phyloP scores from a whole-genome alignment of 495 filamentous ascomycete species.

The Annulohypoxylon nitens region DNA sequence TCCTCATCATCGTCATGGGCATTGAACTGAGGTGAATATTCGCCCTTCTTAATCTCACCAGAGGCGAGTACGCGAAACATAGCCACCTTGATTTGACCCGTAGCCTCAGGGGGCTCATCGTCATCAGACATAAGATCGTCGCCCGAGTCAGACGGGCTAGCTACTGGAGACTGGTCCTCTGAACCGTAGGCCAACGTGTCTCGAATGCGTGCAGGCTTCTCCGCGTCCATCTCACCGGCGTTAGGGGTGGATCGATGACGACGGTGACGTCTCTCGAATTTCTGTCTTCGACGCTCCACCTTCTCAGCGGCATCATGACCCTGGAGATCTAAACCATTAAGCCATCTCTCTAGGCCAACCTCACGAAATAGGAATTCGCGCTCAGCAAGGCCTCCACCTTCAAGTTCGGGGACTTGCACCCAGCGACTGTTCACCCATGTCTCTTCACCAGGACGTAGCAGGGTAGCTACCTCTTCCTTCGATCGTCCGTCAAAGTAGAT shows the following conservation, averaged over 20 bases:
- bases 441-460: constrained; percentile 92
- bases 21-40: constrained; percentile 98
- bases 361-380: constrained; percentile 98
- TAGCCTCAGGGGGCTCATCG: constrained; percentile 91
- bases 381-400: constrained; percentile 94
- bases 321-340: constrained; percentile 93
- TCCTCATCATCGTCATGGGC: constrained; percentile 93
- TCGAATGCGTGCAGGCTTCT: constrained; percentile 54
- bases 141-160: constrained; percentile 79
- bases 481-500: constrained; percentile 97
- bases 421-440: constrained; percentile 99
- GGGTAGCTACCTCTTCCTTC: constrained; percentile 97
- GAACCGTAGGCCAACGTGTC: constrained; percentile 81
- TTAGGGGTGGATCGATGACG: constrained; percentile 70
- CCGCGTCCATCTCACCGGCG: constrained; percentile 64
- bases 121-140: constrained; percentile 84
- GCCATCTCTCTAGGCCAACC: constrained; percentile 94
- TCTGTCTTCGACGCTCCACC: constrained; percentile 86
- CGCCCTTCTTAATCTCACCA: constrained; percentile 95
- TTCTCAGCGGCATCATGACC: constrained; percentile 87
- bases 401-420: constrained; percentile 91
- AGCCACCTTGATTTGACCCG: constrained; percentile 98
- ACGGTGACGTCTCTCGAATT: constrained; percentile 86
- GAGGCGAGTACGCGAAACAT: constrained; percentile 95
- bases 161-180: constrained; percentile 77